These are phyloP conservation scores for Inonotus hispidus DNA, from an alignment of 1,284 basidiomycete species.

Conservation along the genomic window DNA sequence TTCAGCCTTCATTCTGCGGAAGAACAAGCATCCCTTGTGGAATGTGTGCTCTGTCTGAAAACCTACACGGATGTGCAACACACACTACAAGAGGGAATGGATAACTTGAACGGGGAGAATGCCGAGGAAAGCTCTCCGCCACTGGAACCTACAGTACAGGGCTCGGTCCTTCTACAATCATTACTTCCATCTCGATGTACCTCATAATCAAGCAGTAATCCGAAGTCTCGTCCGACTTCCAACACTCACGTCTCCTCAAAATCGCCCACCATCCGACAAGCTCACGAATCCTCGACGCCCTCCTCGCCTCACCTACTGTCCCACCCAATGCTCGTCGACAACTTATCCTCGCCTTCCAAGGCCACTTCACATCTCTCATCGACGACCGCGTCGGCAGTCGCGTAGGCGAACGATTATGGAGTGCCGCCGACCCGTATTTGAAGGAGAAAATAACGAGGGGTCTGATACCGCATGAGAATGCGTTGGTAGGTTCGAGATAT, in stretches of 20 bases:
- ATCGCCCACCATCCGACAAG: conserved; percentile 70
- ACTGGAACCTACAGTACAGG: conserved; percentile 70
- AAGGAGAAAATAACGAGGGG: conserved; percentile 90
- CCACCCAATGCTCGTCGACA: conserved; percentile 61
- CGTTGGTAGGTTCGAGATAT: conserved; percentile 70
- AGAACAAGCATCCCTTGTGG: conserved; percentile 36
- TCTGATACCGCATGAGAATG: conserved; percentile 63
- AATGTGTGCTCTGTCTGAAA: conserved; percentile 45
- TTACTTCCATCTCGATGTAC: conserved; percentile 63
- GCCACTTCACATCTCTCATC: conserved; percentile 71
- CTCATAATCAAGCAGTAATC: conserved; percentile 60
- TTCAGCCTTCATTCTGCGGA: conserved; percentile 48
- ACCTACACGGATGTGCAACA: conserved; percentile 30
- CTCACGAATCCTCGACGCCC: conserved; percentile 78
- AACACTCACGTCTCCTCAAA: conserved; percentile 52
- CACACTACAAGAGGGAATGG: background rate
- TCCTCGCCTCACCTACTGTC: conserved; percentile 68
- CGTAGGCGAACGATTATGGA: conserved; percentile 85
- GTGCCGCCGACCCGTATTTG: conserved; percentile 81
- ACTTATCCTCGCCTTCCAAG: conserved; percentile 71
- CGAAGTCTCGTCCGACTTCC: conserved; percentile 47
- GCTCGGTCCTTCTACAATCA: conserved; percentile 79
- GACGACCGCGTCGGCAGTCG: conserved; percentile 86
- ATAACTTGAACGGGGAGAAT: conserved; percentile 27
- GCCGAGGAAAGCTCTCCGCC: background rate